Conservation (phyloP, 306 rosid genomes). For the Rosa persica region DNA sequence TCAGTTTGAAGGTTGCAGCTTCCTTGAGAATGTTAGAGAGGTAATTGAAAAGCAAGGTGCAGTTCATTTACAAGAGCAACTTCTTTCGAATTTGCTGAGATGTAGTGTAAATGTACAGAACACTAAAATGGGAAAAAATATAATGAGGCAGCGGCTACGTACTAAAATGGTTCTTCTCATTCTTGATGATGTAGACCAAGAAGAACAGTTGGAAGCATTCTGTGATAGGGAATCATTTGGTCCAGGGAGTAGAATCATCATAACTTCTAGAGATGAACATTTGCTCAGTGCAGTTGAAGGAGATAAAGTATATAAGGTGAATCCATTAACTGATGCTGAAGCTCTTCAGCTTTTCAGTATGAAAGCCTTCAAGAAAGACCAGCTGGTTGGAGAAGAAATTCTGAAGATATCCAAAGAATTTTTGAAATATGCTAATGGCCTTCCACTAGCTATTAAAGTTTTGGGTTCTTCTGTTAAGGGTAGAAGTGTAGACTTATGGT, state of each 20-base stretch:
- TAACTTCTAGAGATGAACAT: constrained; percentile 14
- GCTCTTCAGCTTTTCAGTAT: constrained; percentile 4
- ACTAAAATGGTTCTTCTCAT: constrained; percentile 10
- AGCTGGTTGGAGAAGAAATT: too few species aligned
- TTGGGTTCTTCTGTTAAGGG: constrained; percentile 8
- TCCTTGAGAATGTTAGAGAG: constrained; percentile 18
- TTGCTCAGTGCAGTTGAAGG: background rate
- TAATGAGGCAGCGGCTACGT: background rate
- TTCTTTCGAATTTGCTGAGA: background rate
- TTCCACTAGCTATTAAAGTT: constrained; percentile 23
- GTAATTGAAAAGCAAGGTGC: background rate
- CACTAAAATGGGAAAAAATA: background rate
- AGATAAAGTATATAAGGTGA: background rate
- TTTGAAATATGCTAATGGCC: constrained; percentile 16
- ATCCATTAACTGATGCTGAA: background rate
- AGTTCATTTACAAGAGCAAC: constrained; percentile 1
- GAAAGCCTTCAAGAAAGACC: background rate
- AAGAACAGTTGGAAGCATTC: constrained; percentile 9
- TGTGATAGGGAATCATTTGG: background rate
- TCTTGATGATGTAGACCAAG: constrained; percentile 21
- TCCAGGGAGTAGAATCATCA: constrained; percentile 14
- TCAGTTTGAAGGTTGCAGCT: constrained; percentile 7
- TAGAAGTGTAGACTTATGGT: constrained; percentile 4
- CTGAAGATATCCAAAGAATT: too few species aligned
- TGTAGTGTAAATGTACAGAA: background rate